Percentiles rank a stretch among this genome's conserved stretches.
These are phyloP conservation scores for Monilinia fructicola DNA, from an alignment of 2,329 filamentous ascomycete genomes.

Conservation along the genomic window DNA sequence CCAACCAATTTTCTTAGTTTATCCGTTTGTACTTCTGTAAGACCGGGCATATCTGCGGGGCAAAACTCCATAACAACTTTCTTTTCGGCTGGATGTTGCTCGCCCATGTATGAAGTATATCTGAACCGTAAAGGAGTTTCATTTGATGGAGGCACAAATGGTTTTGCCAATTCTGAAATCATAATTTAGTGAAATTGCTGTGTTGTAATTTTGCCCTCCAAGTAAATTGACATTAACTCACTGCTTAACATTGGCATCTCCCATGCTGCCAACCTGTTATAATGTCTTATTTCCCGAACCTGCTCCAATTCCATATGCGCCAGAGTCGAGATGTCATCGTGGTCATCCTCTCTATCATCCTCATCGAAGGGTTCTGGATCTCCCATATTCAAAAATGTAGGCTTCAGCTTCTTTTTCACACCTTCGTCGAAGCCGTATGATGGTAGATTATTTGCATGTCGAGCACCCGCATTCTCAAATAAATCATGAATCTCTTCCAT, in stretches of 20 bases:
- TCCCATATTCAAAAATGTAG: conserved; percentile 41
- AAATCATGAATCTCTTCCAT: conserved; percentile 22
- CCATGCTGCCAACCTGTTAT: conserved; percentile 85
- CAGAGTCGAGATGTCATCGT: conserved; percentile 80
- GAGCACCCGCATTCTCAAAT: conserved; percentile 12
- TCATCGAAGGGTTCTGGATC: conserved; percentile 38
- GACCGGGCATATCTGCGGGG: conserved; percentile 65
- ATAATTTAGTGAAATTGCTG: conserved; percentile 26
- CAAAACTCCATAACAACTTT: conserved; percentile 95
- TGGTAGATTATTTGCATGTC: conserved; percentile 14
- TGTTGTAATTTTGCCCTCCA: neutral
- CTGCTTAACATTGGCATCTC: conserved; percentile 89
- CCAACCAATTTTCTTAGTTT: conserved; percentile 90
- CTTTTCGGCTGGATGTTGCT: conserved; percentile 82
- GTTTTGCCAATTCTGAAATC: conserved; percentile 71
- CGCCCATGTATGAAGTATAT: conserved; percentile 95
- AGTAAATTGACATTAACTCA: conserved; percentile 50
- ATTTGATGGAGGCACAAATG: conserved; percentile 69
- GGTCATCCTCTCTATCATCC: conserved; percentile 58
- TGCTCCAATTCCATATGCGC: conserved; percentile 86
- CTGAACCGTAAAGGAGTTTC: conserved; percentile 82
- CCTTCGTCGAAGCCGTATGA: conserved; percentile 19
- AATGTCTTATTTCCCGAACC: conserved; percentile 84
- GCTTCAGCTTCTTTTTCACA: conserved; percentile 34
- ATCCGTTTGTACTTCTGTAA: conserved; percentile 65